phyloP scores from a whole-genome alignment of 2,329 filamentous ascomycete species.

The Pseudogymnoascus verrucosus region DNA sequence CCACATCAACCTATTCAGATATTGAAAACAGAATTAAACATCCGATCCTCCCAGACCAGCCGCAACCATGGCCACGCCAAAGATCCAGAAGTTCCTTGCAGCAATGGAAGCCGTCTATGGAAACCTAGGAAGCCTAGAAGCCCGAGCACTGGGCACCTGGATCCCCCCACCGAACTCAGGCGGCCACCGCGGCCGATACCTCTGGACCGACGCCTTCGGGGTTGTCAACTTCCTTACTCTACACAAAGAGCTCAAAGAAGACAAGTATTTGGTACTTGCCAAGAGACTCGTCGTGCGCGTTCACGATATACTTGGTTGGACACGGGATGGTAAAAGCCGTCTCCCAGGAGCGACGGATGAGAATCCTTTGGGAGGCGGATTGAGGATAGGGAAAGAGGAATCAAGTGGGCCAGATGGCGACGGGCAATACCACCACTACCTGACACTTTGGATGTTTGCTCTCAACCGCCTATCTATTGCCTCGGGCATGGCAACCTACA shows the following conservation, averaged over 20 bases:
- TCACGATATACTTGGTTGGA: conserved; percentile 44
- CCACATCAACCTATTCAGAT: no score
- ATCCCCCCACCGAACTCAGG: conserved; percentile 37
- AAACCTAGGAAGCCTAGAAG: neutral
- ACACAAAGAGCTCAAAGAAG: conserved; percentile 32
- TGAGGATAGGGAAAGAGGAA: conserved; percentile 49
- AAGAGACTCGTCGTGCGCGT: conserved; percentile 41
- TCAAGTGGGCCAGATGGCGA: conserved; percentile 43
- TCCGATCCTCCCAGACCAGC: neutral
- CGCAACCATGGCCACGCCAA: neutral
- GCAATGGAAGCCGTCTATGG: neutral
- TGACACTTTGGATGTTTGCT: conserved; percentile 56
- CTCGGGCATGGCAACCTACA: conserved; percentile 38
- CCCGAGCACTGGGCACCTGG: neutral
- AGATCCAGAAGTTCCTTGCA: neutral
- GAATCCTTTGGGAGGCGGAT: conserved; percentile 44
- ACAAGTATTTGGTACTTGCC: conserved; percentile 42
- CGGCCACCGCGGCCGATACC: conserved; percentile 49
- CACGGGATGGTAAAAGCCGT: conserved; percentile 38
- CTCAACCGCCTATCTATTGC: conserved; percentile 46
- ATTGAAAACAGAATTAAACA: neutral
- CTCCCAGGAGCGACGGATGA: conserved; percentile 44
- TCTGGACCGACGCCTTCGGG: conserved; percentile 55
- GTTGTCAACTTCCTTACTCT: conserved; percentile 52
- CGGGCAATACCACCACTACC: conserved; percentile 54